Percentiles rank a stretch among this genome's conserved stretches.
Conservation (phyloP, 169 alveolate genomes). For the Plasmodium gonderi region DNA sequence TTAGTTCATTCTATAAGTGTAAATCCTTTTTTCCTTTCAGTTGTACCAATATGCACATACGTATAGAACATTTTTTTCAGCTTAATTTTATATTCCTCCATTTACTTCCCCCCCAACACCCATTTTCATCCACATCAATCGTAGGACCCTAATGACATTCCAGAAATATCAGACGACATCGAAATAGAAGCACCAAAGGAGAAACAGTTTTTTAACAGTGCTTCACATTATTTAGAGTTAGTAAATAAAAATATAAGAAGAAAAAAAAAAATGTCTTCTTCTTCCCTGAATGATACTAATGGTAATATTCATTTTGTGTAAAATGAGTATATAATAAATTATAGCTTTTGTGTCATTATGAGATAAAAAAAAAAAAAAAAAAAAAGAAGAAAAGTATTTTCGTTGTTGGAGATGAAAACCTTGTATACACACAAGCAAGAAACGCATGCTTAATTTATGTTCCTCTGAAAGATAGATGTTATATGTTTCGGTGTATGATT, state of each 20-base stretch:
- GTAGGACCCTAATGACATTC: conserved; percentile 5
- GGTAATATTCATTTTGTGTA: background rate
- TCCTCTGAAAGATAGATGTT: background rate
- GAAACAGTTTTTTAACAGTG: conserved; percentile 34
- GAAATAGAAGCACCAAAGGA: conserved; percentile 21
- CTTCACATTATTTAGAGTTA: conserved; percentile 53
- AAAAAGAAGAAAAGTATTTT: background rate
- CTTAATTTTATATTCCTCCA: too few relatives aligned
- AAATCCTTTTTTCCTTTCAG: too few relatives aligned
- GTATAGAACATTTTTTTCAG: too few relatives aligned
- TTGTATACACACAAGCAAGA: too few relatives aligned
- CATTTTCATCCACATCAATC: background rate
- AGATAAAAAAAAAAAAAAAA: background rate
- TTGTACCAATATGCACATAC: too few relatives aligned
- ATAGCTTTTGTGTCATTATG: too few relatives aligned
- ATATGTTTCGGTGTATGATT: too few relatives aligned
- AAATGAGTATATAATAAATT: too few relatives aligned
- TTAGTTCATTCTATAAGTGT: too few relatives aligned
- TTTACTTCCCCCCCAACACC: too few relatives aligned
- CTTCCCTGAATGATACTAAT: background rate
- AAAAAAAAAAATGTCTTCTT: background rate
- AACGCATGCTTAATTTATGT: too few relatives aligned
- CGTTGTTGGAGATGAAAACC: too few relatives aligned
- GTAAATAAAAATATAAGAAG: conserved; percentile 20
- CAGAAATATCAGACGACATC: conserved; percentile 22